Base-by-base conservation (phyloP, 805 yeast species). In the Yarrowia alimentaria region DNA sequence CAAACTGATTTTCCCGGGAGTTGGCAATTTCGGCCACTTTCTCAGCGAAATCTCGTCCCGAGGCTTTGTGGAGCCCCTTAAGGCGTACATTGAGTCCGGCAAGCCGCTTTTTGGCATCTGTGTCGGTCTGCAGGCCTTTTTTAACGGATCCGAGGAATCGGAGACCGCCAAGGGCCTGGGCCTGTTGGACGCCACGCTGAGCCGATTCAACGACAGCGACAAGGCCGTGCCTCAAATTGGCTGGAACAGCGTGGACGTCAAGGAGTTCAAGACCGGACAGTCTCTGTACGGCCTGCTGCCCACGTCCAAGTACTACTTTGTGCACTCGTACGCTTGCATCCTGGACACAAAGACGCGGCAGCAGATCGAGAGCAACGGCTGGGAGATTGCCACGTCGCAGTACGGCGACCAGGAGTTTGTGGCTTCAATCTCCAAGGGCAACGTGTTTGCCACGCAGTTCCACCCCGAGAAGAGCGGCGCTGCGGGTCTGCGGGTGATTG, bases 381-480 rank as follows among this genome's bases (percentile, higher is more conserved):
- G 96, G 96, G 78, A 80, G 26, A 72, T 85, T 51, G 88, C 89
- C 0, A 67, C 77, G 35, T 78, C 93, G 1, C 71, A 68, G 51
- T 93, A 93, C 65, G 95, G 94, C 1, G 65, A 79, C 20, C 90
- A 93, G 67, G 73, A 68, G 45, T 93, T 90, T 60, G 71, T 93
- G 55, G 94, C 97, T 12, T 93, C 98, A 0, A 65, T 90, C 42
- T 64, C 81, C 22, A 83, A 76, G 61, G 87, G 75, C 54, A 90
- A 88, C 56, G 71, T 91, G 9, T 86, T 93, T 68, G 96, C 97
- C 33, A 93, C 98, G 1, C 99, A 93, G 66, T 93, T 93, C 67
- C 99, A 93, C 68, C 99, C 99, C n/a, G 99, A 93, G 64, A 93
- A 93, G 66, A 87, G 96, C 3, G 99, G 99, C 10, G 63, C 72